These are phyloP conservation scores for Clarireedia paspali DNA, from an alignment of 2,329 filamentous ascomycete species.

Conservation along the genomic window DNA sequence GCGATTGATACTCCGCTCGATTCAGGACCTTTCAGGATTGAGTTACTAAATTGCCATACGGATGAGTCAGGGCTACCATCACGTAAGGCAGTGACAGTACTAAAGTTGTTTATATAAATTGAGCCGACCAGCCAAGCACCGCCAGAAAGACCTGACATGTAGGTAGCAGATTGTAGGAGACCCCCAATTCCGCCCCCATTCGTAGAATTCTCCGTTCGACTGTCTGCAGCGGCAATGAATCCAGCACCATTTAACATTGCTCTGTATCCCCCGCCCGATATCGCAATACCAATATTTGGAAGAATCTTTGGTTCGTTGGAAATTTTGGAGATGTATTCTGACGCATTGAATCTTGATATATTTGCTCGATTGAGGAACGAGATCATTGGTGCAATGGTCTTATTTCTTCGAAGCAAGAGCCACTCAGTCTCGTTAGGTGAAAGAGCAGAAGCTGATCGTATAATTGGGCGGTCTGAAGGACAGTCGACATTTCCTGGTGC, in stretches of 20 bases:
- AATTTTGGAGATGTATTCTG: constrained; percentile 51
- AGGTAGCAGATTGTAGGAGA: constrained; percentile 72
- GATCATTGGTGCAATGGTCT: constrained; percentile 68
- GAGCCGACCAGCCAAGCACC: constrained; percentile 82
- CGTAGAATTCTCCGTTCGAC: constrained; percentile 55
- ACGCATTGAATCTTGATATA: constrained; percentile 69
- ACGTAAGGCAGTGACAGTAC: constrained; percentile 52
- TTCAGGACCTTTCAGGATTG: constrained; percentile 51
- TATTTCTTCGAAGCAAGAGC: constrained; percentile 62
- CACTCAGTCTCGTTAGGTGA: constrained; percentile 66
- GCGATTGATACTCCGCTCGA: constrained; percentile 43
- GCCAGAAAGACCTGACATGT: constrained; percentile 72
- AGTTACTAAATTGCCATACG: constrained; percentile 56
- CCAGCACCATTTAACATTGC: constrained; percentile 82
- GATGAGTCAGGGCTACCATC: constrained; percentile 34
- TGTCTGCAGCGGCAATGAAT: constrained; percentile 71
- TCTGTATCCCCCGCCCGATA: constrained; percentile 78
- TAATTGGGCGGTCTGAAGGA: constrained; percentile 56
- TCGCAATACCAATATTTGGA: constrained; percentile 66
- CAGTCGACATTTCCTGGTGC: constrained; percentile 61
- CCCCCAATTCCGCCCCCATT: constrained; percentile 65
- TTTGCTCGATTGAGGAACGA: constrained; percentile 63
- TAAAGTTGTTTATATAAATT: constrained; percentile 71
- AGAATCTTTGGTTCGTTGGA: constrained; percentile 46
- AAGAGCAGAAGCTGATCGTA: constrained; percentile 55